phyloP scores from a whole-genome alignment of 2,329 filamentous ascomycete genomes.

The Fusarium haematococcum region DNA sequence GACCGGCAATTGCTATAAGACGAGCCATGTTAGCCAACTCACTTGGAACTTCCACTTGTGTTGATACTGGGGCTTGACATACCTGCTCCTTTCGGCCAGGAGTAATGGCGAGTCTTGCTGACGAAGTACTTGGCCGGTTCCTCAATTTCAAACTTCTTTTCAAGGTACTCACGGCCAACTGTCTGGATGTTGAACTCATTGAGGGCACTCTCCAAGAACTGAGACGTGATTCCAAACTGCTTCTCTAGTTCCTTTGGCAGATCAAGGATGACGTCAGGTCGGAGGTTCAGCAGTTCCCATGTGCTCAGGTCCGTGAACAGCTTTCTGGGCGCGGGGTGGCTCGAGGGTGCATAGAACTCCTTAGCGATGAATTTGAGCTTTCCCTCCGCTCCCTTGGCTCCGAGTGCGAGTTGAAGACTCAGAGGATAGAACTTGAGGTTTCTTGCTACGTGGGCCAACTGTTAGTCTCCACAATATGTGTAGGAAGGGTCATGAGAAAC shows the following conservation, averaged over 20 bases:
- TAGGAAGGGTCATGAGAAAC: constrained; percentile 5
- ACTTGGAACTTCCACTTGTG: not conserved
- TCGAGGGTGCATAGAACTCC: constrained; percentile 52
- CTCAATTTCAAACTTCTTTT: constrained; percentile 47
- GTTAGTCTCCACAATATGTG: constrained; percentile 18
- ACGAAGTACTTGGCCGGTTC: constrained; percentile 53
- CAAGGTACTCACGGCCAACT: constrained; percentile 52
- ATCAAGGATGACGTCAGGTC: constrained; percentile 52
- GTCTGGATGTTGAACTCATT: constrained; percentile 52
- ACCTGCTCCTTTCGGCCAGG: constrained; percentile 62
- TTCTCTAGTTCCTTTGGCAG: constrained; percentile 52
- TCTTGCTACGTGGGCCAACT: constrained; percentile 46
- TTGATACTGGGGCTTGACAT: constrained; percentile 17
- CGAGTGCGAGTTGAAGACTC: constrained; percentile 50
- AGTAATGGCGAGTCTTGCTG: constrained; percentile 59
- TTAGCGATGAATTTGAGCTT: constrained; percentile 53
- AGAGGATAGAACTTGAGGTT: constrained; percentile 62
- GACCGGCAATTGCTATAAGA: constrained; percentile 53
- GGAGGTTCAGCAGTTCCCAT: constrained; percentile 61
- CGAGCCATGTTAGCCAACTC: not conserved
- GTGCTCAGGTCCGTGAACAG: constrained; percentile 51
- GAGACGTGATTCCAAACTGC: constrained; percentile 54
- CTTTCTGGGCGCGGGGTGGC: constrained; percentile 47
- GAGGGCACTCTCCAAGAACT: constrained; percentile 46
- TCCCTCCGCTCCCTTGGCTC: constrained; percentile 47